These are phyloP conservation scores for Uronychia binucleata DNA, from an alignment of 73 alveolate species.

Conservation along the genomic window DNA sequence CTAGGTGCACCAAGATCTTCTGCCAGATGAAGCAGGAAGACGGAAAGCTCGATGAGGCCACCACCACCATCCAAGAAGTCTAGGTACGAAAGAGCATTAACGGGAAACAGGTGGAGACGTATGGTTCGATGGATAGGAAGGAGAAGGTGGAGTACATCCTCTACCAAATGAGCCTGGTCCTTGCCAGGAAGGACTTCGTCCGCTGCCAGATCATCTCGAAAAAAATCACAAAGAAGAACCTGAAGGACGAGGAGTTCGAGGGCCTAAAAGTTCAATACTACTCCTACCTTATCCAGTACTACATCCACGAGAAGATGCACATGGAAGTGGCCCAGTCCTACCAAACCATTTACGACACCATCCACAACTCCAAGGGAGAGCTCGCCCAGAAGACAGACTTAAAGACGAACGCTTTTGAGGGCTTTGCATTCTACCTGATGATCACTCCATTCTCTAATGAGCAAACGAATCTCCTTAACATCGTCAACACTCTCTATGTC, in stretches of 20 bases:
- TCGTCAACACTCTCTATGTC: slow-evolving; percentile 45
- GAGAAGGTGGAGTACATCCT: slow-evolving; percentile 92
- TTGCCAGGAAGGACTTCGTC: slow-evolving; percentile 82
- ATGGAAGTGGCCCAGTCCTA: slow-evolving; percentile 83
- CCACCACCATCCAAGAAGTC: slow-evolving; percentile 89
- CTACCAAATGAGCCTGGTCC: slow-evolving; percentile 85
- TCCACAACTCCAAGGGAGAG: slow-evolving; percentile 58
- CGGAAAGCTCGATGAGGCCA: slow-evolving; percentile 86
- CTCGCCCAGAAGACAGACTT: slow-evolving; percentile 26
- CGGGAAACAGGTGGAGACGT: slow-evolving; percentile 82
- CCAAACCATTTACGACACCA: slow-evolving; percentile 73
- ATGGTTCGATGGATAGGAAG: slow-evolving; percentile 90
- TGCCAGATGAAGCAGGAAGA: slow-evolving; percentile 83
- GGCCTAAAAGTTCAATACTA: slow-evolving; percentile 78
- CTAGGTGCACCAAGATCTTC: slow-evolving; percentile 67
- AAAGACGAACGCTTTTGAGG: slow-evolving; percentile 47
- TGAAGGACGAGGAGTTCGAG: slow-evolving; percentile 86
- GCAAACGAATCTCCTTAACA: slow-evolving; percentile 65
- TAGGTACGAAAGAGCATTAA: not conserved
- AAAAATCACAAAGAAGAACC: slow-evolving; percentile 79
- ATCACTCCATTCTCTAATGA: slow-evolving; percentile 70
- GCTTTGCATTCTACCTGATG: slow-evolving; percentile 62
- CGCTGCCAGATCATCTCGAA: slow-evolving; percentile 80
- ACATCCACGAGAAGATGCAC: slow-evolving; percentile 82
- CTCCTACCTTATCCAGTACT: slow-evolving; percentile 76